A percentile compares a stretch with the other conserved stretches of the same genome.
Evolutionary conservation across 257 asterid species (phyloP).

Genomic region (Phtheirospermum japonicum): DNA sequence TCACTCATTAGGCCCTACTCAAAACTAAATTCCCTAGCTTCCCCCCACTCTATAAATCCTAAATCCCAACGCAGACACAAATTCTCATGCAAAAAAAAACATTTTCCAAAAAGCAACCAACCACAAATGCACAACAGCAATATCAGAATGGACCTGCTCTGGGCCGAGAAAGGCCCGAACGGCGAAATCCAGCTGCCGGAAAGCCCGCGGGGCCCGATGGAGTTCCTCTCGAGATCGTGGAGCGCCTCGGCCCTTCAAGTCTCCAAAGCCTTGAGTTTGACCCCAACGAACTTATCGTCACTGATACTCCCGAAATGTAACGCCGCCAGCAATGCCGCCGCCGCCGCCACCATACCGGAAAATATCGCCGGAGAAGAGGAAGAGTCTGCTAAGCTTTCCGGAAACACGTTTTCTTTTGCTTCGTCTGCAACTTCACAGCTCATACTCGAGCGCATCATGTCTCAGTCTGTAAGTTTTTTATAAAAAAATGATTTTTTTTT

Average conservation of each 20-base stretch:
- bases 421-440: slow-evolving; percentile 98
- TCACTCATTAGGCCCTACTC: slow-evolving; percentile 15
- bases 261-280: slow-evolving; percentile 63
- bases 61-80: slow-evolving; percentile 20
- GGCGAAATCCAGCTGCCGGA: slow-evolving; percentile 76
- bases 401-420: slow-evolving; percentile 88
- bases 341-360: slow-evolving; percentile 44
- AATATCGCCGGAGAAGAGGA: slow-evolving; percentile 52
- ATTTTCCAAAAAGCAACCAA: slow-evolving; percentile 13
- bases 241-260: slow-evolving; percentile 89
- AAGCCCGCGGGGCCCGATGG: slow-evolving; percentile 96
- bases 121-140: slow-evolving; percentile 7
- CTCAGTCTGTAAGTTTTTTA: slow-evolving; percentile 69
- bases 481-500: neutral
- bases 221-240: slow-evolving; percentile 93
- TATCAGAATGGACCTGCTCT: slow-evolving; percentile 52
- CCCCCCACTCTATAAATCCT: slow-evolving; percentile 29
- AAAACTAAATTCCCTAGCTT: slow-evolving; percentile 22
- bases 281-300: slow-evolving; percentile 45
- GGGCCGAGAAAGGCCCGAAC: slow-evolving; percentile 61
- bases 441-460: slow-evolving; percentile 93
- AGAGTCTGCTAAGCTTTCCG: slow-evolving; percentile 62
- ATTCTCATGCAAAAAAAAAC: slow-evolving; percentile 27
- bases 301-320: slow-evolving; percentile 22
- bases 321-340: too few species aligned